Percentiles rank a stretch among this genome's conserved stretches.
Evolutionary conservation across 768 basidiomycete species (phyloP).

Genomic region (Phlebiopsis gigantea): DNA sequence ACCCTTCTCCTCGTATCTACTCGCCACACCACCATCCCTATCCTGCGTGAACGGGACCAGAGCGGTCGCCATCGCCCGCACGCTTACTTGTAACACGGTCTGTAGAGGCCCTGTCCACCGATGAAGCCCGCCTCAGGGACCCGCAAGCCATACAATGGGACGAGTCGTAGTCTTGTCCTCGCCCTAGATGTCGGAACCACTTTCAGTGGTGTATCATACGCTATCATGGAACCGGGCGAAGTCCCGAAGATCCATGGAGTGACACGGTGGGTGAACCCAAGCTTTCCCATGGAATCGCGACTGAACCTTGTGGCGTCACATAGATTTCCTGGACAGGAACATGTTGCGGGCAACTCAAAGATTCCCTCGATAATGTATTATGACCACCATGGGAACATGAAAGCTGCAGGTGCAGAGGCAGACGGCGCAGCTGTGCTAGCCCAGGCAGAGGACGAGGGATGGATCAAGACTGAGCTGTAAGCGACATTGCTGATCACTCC

Average conservation of each 20-base stretch:
- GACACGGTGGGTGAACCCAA: slow-evolving; percentile 47
- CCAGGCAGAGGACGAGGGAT: slow-evolving; percentile 71
- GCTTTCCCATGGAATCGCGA: neutral
- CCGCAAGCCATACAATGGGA: slow-evolving; percentile 69
- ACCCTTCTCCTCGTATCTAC: slow-evolving; percentile 5
- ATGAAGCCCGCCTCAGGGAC: slow-evolving; percentile 57
- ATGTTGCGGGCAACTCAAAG: slow-evolving; percentile 81
- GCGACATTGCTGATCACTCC: slow-evolving; percentile 24
- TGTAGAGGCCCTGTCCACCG: slow-evolving; percentile 9
- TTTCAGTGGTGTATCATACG: slow-evolving; percentile 80
- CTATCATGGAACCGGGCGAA: slow-evolving; percentile 76
- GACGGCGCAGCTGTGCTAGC: slow-evolving; percentile 53
- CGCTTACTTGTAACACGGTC: slow-evolving; percentile 8
- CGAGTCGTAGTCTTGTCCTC: slow-evolving; percentile 60
- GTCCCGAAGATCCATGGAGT: slow-evolving; percentile 79
- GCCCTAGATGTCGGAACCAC: slow-evolving; percentile 83
- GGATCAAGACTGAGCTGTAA: slow-evolving; percentile 73
- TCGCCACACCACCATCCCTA: neutral
- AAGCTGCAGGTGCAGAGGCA: slow-evolving; percentile 74
- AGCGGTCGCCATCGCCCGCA: slow-evolving; percentile 8
- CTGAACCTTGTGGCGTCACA: slow-evolving; percentile 2
- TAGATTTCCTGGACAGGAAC: slow-evolving; percentile 82
- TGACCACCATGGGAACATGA: slow-evolving; percentile 57
- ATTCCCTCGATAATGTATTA: slow-evolving; percentile 78
- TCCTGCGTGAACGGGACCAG: neutral